Percentiles rank a stretch among this genome's conserved stretches.
Evolutionary conservation across 2,329 filamentous ascomycete species (phyloP).

Genomic region (Botrytis hyacinthi): DNA sequence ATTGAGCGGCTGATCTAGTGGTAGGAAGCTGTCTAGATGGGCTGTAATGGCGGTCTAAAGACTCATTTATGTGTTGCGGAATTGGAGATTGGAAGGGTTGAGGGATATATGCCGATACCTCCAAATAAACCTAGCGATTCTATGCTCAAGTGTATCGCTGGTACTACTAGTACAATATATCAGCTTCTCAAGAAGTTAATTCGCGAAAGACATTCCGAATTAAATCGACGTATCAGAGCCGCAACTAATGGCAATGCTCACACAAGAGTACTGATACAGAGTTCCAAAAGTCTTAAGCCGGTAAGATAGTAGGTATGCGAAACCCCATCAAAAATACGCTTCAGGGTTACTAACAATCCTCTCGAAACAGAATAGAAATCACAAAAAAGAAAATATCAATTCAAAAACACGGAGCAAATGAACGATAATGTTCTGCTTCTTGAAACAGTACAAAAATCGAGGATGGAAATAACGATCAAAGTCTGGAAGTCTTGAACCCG

Average conservation of each 20-base stretch:
- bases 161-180: not conserved
- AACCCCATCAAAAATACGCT: accelerated
- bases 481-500: accelerated
- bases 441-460: accelerated
- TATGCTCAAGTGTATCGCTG: accelerated
- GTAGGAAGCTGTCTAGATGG: accelerated
- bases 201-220: not conserved
- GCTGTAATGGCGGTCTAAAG: accelerated
- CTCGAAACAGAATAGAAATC: not conserved
- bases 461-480: accelerated
- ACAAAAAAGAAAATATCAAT: accelerated
- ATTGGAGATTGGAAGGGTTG: accelerated
- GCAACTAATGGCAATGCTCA: not conserved
- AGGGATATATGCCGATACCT: not conserved
- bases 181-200: no score
- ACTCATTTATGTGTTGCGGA: not conserved
- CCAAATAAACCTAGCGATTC: accelerated
- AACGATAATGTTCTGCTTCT: not conserved
- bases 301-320: not conserved
- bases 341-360: not conserved
- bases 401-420: not conserved
- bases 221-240: not conserved
- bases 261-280: not conserved
- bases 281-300: not conserved
- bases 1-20: accelerated